phyloP scores from a whole-genome alignment of 2,329 filamentous ascomycete species.

The Myrmaecium sp. region DNA sequence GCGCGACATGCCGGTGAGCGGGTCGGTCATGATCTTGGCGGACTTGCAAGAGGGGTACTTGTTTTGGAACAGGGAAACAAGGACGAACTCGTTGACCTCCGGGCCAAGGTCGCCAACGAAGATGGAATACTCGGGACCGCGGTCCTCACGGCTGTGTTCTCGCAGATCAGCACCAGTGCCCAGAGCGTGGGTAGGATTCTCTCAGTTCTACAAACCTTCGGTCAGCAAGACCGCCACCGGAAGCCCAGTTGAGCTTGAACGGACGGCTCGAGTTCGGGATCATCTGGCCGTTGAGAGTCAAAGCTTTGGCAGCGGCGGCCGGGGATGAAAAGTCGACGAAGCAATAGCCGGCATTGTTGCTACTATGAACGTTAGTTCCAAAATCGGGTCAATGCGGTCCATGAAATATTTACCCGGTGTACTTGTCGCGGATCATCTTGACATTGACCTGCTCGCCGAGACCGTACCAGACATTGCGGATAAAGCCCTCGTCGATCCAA shows the following conservation, averaged over 20 bases:
- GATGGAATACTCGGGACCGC: conserved; percentile 89
- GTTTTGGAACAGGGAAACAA: conserved; percentile 92
- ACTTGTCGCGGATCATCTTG: conserved; percentile 99
- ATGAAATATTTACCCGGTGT: conserved; percentile 58
- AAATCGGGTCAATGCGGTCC: neutral
- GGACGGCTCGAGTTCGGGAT: conserved; percentile 89
- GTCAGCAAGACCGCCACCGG: conserved; percentile 85
- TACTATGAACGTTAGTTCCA: conserved; percentile 30
- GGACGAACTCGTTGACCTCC: conserved; percentile 95
- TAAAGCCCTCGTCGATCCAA: conserved; percentile 99
- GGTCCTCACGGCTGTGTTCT: conserved; percentile 55
- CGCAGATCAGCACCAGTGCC: conserved; percentile 8
- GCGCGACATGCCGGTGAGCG: conserved; percentile 91
- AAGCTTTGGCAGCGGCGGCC: conserved; percentile 76
- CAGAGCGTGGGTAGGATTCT: conserved; percentile 3
- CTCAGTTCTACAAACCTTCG: conserved; percentile 50
- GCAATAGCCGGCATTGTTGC: conserved; percentile 96
- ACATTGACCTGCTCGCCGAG: conserved; percentile 93
- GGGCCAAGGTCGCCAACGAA: conserved; percentile 96
- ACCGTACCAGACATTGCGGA: conserved; percentile 86
- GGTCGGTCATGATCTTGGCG: conserved; percentile 99
- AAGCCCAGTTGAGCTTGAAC: conserved; percentile 99
- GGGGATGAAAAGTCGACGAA: conserved; percentile 83
- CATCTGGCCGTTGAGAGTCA: conserved; percentile 71
- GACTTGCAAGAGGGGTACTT: conserved; percentile 97